Conservation (phyloP, 495 filamentous ascomycete genomes). For the Echria macrotheca region DNA sequence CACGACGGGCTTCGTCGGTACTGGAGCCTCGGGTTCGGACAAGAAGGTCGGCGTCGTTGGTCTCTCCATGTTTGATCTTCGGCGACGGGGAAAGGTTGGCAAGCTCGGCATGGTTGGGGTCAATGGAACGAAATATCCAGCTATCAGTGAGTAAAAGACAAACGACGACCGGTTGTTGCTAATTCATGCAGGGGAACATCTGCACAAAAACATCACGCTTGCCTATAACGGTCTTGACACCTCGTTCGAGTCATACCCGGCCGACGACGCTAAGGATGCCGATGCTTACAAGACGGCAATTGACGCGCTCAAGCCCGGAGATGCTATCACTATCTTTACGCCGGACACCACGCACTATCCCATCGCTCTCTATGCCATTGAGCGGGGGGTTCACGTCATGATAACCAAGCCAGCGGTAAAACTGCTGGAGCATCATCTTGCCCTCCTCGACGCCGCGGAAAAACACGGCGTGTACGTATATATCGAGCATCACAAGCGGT, state of each 20-base stretch:
- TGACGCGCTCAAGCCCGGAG: constrained; percentile 73
- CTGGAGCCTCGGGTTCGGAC: constrained; percentile 71
- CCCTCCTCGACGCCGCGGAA: constrained; percentile 63
- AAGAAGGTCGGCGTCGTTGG: constrained; percentile 94
- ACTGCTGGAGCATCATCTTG: constrained; percentile 68
- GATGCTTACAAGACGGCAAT: constrained; percentile 88
- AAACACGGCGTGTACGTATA: constrained; percentile 83
- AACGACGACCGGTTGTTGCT: neutral
- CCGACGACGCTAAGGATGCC: constrained; percentile 63
- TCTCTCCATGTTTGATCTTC: constrained; percentile 81
- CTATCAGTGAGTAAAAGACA: constrained; percentile 60
- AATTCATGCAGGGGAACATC: constrained; percentile 60
- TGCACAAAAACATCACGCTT: constrained; percentile 79
- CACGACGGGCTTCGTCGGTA: constrained; percentile 85
- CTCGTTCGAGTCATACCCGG: constrained; percentile 75
- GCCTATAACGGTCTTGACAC: constrained; percentile 85
- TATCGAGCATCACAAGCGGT: constrained; percentile 95
- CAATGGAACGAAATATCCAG: constrained; percentile 81
- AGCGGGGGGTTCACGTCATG: constrained; percentile 79
- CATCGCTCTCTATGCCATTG: constrained; percentile 90
- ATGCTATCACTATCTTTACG: constrained; percentile 95
- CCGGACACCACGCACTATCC: constrained; percentile 90
- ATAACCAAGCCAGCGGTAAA: constrained; percentile 96
- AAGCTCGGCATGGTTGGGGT: constrained; percentile 85
- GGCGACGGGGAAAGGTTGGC: constrained; percentile 81